Evolutionary conservation across 345 rosid genomes (phyloP).

Genomic region (Limnanthes douglasii): DNA sequence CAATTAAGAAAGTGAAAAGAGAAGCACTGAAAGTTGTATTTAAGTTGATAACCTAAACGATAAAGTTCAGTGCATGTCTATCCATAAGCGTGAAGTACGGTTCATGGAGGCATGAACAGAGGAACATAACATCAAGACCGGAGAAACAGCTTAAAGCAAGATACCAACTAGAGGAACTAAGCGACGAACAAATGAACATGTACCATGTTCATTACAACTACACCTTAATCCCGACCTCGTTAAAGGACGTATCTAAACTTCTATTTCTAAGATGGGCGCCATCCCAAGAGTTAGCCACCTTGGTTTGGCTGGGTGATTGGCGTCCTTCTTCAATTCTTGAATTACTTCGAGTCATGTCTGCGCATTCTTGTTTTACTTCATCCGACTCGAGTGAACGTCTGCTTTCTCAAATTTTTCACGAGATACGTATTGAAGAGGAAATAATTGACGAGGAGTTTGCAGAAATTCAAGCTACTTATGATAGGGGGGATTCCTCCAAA

Average conservation of each 20-base stretch:
- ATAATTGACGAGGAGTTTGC: slow-evolving; percentile 70
- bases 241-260: slow-evolving; percentile 45
- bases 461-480: slow-evolving; percentile 72
- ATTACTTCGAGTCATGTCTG: slow-evolving; percentile 30
- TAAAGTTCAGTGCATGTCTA: too few species aligned
- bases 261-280: slow-evolving; percentile 42
- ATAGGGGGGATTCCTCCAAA: too few species aligned
- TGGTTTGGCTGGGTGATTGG: slow-evolving; percentile 89
- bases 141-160: slow-evolving; percentile 51
- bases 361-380: slow-evolving; percentile 13
- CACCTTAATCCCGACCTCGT: slow-evolving; percentile 25
- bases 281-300: slow-evolving; percentile 44
- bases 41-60: too few species aligned
- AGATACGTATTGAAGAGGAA: slow-evolving; percentile 63
- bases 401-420: slow-evolving; percentile 41
- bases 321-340: slow-evolving; percentile 68
- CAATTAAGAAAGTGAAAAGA: too few species aligned
- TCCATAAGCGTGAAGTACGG: too few species aligned
- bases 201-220: slow-evolving; percentile 36
- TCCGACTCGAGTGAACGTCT: slow-evolving; percentile 23
- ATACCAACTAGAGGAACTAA: slow-evolving; percentile 50
- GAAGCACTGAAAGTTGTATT: too few species aligned
- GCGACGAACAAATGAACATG: slow-evolving; percentile 48
- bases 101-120: slow-evolving; percentile 59
- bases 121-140: slow-evolving; percentile 33